A percentile compares a stretch with the other conserved stretches of the same genome.
phyloP scores from a whole-genome alignment of 2,329 filamentous ascomycete species.

The Pestalotiopsis sp. region DNA sequence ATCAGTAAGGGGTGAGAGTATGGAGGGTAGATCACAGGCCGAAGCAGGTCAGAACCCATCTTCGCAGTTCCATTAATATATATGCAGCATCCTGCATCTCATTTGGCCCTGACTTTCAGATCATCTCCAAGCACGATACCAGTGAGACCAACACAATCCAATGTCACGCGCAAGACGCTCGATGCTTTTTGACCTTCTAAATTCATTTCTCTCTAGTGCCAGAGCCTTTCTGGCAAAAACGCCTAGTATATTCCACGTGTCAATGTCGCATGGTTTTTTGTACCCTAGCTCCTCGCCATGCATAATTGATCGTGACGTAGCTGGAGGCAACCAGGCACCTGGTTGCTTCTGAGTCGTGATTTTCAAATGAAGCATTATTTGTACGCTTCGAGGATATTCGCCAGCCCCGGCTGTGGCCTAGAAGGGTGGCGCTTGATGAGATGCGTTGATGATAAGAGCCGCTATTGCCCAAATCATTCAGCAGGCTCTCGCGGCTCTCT shows the following conservation, averaged over 20 bases:
- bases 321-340: neutral
- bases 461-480: conserved; percentile 29
- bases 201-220: conserved; percentile 10
- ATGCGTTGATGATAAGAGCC: neutral
- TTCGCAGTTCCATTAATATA: neutral
- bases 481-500: conserved; percentile 53
- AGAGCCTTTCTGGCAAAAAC: conserved; percentile 10
- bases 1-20: no score
- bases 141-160: neutral
- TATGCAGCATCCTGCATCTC: neutral
- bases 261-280: conserved; percentile 10
- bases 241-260: conserved; percentile 14
- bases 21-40: no score
- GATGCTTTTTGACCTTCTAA: conserved; percentile 4
- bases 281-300: conserved; percentile 16
- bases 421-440: neutral
- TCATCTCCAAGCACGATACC: neutral
- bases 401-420: neutral
- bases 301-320: conserved; percentile 9
- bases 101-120: neutral
- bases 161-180: neutral
- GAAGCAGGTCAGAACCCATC: neutral
- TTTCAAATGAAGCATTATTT: conserved; percentile 5
- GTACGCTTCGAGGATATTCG: neutral
- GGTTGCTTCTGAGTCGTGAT: neutral